Conservation (phyloP, 768 basidiomycete genomes). For the Mycena galopus region DNA sequence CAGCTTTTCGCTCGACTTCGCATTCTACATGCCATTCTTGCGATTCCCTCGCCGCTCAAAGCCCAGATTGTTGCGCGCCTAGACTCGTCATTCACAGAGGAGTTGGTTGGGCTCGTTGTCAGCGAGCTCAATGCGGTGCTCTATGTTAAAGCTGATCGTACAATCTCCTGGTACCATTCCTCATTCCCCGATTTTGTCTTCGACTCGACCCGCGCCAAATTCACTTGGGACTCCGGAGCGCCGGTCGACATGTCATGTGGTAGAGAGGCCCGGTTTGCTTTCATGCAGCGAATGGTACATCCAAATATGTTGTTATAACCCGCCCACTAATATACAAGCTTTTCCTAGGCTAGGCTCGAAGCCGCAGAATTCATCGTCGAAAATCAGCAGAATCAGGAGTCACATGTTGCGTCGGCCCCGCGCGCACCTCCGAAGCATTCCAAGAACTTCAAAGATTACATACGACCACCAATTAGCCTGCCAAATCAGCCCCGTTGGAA, state of each 20-base stretch:
- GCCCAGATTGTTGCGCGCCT: not conserved
- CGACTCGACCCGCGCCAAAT: constrained; percentile 24
- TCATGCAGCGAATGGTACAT: constrained; percentile 4
- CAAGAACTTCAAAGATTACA: not conserved
- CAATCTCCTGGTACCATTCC: constrained; percentile 39
- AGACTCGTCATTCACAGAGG: not conserved
- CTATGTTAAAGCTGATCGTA: constrained; percentile 29
- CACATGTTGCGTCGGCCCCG: not conserved
- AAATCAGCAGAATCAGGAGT: not conserved
- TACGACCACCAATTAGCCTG: not conserved
- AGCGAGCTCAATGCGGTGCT: constrained; percentile 38
- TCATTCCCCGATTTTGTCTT: constrained; percentile 42
- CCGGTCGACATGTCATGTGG: constrained; percentile 26
- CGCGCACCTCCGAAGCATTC: not conserved
- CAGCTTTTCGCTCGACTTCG: not conserved
- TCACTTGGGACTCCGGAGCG: not conserved
- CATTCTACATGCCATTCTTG: constrained; percentile 1
- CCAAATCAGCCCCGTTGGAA: not conserved
- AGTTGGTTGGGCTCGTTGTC: constrained; percentile 25
- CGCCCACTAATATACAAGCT: not conserved
- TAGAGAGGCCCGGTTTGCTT: not conserved
- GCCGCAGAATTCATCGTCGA: not conserved
- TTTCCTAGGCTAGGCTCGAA: not conserved
- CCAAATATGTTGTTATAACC: no score
- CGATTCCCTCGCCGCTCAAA: not conserved